Base-by-base conservation (phyloP, 495 filamentous ascomycete species). In the Glarea lozoyensis region DNA sequence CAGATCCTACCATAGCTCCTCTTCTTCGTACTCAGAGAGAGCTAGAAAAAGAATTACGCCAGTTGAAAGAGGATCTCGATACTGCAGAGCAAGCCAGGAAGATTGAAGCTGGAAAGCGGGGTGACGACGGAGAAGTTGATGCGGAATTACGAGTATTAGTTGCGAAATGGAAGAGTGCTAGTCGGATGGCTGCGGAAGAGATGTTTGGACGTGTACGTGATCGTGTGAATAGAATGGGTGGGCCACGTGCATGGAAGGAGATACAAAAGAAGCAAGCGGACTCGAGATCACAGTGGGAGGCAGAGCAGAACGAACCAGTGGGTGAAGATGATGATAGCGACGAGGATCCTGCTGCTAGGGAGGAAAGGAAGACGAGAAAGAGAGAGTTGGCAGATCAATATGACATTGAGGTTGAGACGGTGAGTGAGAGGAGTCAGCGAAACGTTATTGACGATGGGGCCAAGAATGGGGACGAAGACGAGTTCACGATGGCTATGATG, bases 401-500 rank as follows among this genome's bases (percentile, higher is more conserved):
- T 43, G 42, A 41, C 30, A 21, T 52, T 19, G 51, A 60, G 23
- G 37, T 33, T 3, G 50, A 55, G 45, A 53, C 48, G 7, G 50
- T 50, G 27, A 60, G 50, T 23, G 47, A 53, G 25, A 52, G 49
- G 30, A 48, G 51, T 2, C 54, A 60, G 27, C 49, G 58, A 22
- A 53, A 43, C 17, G 48, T 36, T 13, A 25, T 46, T 9, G 40
- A 43, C 27, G 47, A 54, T 52, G 45, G 45, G 30, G 55, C 54
- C 27, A 12, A 39, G 17, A 44, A 37, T 42, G 55, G 49, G 22
- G 43, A 54, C 32, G 52, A 53, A 41, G 55, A 55, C 36, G 69
- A 68, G 9, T 84, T 85, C 52, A 83, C 79, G 3, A 82, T 86
- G 77, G 75, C 70, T 29, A 75, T 75, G 68, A 85, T 86, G 82